These are phyloP conservation scores for Vitis riparia DNA, from an alignment of 164 flowering plant genomes.

Conservation along the genomic window DNA sequence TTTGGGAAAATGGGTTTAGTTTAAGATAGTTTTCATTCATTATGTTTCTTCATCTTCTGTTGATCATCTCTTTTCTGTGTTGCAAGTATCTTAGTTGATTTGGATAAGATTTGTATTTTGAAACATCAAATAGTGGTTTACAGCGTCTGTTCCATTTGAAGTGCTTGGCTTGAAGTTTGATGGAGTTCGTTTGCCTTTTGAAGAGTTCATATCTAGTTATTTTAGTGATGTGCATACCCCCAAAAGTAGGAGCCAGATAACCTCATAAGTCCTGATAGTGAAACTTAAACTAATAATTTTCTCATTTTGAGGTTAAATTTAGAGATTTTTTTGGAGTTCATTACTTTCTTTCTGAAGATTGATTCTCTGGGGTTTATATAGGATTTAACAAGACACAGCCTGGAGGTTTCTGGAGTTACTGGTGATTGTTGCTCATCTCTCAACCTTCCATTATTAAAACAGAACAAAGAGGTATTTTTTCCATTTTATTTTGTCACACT, in stretches of 20 bases:
- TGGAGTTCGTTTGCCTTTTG: not conserved
- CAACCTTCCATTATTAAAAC: slow-evolving; percentile 28
- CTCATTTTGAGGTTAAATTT: slow-evolving; percentile 3
- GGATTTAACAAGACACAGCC: slow-evolving; percentile 17
- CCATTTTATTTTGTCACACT: not conserved
- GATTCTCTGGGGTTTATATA: slow-evolving; percentile 18
- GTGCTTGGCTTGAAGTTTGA: too few species aligned
- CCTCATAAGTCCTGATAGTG: not conserved
- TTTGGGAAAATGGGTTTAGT: too few species aligned
- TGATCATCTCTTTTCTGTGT: too few species aligned
- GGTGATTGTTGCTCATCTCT: slow-evolving; percentile 5
- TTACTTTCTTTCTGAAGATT: slow-evolving; percentile 6
- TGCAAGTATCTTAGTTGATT: too few species aligned
- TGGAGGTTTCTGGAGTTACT: slow-evolving; percentile 14
- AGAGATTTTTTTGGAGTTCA: not conserved
- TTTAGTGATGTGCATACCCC: too few species aligned
- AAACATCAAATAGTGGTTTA: too few species aligned
- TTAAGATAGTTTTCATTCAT: too few species aligned
- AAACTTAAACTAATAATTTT: too few species aligned
- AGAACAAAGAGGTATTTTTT: slow-evolving; percentile 22
- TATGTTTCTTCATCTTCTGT: too few species aligned
- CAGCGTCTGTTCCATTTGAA: too few species aligned
- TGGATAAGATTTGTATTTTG: too few species aligned
- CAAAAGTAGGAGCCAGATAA: too few species aligned
- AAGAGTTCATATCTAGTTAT: not conserved